Evolutionary conservation across 176 grass and related monocot species (phyloP).

Genomic region (Musa schizocarpa): DNA sequence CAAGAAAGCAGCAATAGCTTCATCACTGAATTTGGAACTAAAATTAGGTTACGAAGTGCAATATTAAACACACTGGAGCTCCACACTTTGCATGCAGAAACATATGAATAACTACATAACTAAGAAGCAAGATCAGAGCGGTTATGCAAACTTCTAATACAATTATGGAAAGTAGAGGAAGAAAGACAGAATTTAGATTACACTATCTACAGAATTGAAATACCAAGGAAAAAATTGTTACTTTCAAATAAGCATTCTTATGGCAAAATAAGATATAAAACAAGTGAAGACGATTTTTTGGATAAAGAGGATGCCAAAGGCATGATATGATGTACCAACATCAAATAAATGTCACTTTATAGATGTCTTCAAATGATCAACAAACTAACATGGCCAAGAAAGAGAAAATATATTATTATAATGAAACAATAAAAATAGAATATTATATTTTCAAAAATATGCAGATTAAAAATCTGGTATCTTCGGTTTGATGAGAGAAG

Average conservation of each 20-base stretch:
- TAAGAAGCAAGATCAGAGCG: neutral
- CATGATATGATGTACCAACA: neutral
- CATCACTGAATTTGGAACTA: slow-evolving; percentile 3
- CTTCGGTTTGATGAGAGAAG: too few species aligned
- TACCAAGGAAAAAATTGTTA: too few species aligned
- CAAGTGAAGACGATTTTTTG: too few species aligned
- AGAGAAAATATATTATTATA: neutral
- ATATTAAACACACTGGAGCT: neutral
- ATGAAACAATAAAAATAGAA: too few species aligned
- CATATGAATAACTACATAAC: neutral
- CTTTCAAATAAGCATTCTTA: too few species aligned
- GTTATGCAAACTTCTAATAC: too few species aligned
- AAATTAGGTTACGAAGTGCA: neutral
- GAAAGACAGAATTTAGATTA: neutral
- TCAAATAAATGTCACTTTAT: neutral
- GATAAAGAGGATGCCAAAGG: neutral
- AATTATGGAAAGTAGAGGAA: neutral
- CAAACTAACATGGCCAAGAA: neutral
- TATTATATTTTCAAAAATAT: too few species aligned
- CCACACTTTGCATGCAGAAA: too few species aligned
- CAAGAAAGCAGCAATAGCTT: slow-evolving; percentile 12
- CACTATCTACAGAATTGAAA: too few species aligned
- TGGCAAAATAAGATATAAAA: too few species aligned
- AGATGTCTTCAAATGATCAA: neutral
- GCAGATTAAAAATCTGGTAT: too few species aligned